Evolutionary conservation across 2,329 filamentous ascomycete genomes (phyloP).

Genomic region (Paracoccidioides lutzii): DNA sequence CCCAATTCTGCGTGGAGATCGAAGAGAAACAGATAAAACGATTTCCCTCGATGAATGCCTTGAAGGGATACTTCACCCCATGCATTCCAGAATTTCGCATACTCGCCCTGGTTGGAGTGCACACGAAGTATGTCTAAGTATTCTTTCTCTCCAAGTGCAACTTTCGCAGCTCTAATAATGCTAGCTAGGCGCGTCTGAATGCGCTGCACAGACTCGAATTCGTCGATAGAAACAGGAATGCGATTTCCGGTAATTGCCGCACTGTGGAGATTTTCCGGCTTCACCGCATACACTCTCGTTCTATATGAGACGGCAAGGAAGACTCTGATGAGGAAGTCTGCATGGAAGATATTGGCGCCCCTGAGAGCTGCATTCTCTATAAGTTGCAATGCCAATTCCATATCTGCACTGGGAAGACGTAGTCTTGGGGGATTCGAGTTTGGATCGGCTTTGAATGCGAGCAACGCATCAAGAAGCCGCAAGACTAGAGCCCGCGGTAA

Average conservation of each 20-base stretch:
- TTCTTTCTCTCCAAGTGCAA: conserved; percentile 19
- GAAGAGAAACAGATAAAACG: conserved; percentile 46
- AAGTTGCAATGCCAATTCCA: conserved; percentile 28
- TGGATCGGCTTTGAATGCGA: conserved; percentile 13
- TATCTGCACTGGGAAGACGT: conserved; percentile 16
- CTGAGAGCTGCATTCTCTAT: conserved; percentile 31
- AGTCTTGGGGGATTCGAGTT: conserved; percentile 10
- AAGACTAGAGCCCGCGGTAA: conserved; percentile 25
- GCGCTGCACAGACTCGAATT: conserved; percentile 8
- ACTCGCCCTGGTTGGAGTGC: conserved; percentile 34
- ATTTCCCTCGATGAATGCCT: conserved; percentile 35
- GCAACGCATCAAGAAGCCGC: conserved; percentile 25
- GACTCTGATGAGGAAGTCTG: conserved; percentile 37
- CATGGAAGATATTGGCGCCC: conserved; percentile 29
- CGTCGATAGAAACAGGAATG: conserved; percentile 4
- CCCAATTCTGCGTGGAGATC: conserved; percentile 33
- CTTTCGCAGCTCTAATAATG: conserved; percentile 18
- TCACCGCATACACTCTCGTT: conserved; percentile 30
- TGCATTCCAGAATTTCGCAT: conserved; percentile 47
- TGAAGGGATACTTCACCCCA: conserved; percentile 46
- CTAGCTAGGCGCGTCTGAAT: conserved; percentile 17
- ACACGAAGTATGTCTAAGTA: conserved; percentile 22
- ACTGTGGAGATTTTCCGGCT: neutral
- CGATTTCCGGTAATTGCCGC: conserved; percentile 9
- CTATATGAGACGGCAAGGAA: conserved; percentile 30